Evolutionary conservation across 2,329 filamentous ascomycete genomes (phyloP).

Genomic region (Hypomyces perniciosus): DNA sequence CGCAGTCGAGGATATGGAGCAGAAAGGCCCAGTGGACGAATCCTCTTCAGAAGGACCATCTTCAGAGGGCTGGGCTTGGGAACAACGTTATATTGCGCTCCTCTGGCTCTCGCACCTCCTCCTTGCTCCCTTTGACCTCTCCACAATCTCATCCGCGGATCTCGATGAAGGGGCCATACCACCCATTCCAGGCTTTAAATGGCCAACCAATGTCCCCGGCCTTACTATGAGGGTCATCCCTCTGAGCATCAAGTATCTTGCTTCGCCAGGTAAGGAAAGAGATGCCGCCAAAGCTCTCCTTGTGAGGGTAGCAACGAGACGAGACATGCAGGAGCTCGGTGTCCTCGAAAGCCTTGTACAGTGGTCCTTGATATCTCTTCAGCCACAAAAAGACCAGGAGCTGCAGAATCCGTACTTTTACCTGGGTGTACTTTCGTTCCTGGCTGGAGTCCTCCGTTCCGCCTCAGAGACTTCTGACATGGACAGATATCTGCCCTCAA

Average conservation of each 20-base stretch:
- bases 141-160: conserved; percentile 67
- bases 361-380: conserved; percentile 63
- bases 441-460: conserved; percentile 64
- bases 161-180: conserved; percentile 40
- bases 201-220: conserved; percentile 58
- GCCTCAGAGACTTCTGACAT: conserved; percentile 72
- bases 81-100: conserved; percentile 80
- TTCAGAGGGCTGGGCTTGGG: conserved; percentile 58
- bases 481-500: conserved; percentile 55
- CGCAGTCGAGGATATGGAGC: conserved; percentile 60
- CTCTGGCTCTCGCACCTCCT: conserved; percentile 82
- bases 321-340: conserved; percentile 78
- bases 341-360: conserved; percentile 61
- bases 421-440: conserved; percentile 72
- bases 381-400: conserved; percentile 31
- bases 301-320: conserved; percentile 73
- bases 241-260: conserved; percentile 65
- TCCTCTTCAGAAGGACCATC: neutral
- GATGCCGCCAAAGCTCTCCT: conserved; percentile 81
- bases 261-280: conserved; percentile 75
- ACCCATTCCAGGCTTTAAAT: conserved; percentile 42
- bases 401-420: conserved; percentile 61
- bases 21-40: conserved; percentile 2
- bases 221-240: conserved; percentile 66
- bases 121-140: conserved; percentile 83